These are phyloP conservation scores for Coemansia sp. DNA, from an alignment of 192 early-diverging fungal species.

Conservation along the genomic window DNA sequence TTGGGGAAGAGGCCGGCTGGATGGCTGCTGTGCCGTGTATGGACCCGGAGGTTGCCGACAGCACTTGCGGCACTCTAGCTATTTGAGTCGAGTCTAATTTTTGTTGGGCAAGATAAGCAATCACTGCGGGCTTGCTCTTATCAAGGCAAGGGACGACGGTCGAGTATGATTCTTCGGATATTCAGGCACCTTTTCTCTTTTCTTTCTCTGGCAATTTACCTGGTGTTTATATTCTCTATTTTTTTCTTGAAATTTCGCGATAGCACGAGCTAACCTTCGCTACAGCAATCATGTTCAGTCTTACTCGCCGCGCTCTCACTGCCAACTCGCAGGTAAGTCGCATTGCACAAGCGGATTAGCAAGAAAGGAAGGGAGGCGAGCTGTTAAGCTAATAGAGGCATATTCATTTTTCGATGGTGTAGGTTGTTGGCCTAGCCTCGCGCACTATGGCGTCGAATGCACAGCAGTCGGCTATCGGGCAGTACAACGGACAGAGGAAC, in stretches of 20 bases:
- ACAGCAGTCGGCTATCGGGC: slow-evolving; percentile 33
- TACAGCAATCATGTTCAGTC: slow-evolving; percentile 30
- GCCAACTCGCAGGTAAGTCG: slow-evolving; percentile 28
- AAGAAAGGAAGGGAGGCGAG: background rate
- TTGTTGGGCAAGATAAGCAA: slow-evolving; percentile 1
- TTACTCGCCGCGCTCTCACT: slow-evolving; percentile 30
- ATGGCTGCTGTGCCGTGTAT: background rate
- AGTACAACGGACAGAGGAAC: slow-evolving; percentile 47
- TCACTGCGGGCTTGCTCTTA: background rate
- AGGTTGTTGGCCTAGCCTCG: slow-evolving; percentile 17
- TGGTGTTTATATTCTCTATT: background rate
- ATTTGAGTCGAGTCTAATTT: background rate
- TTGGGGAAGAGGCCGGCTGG: background rate
- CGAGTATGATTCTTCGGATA: no score
- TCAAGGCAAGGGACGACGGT: slow-evolving; percentile 5
- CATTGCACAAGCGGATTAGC: background rate
- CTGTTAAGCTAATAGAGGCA: background rate
- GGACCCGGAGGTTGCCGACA: background rate
- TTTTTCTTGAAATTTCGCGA: background rate
- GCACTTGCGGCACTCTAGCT: background rate
- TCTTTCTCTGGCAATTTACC: background rate
- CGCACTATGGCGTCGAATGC: slow-evolving; percentile 47
- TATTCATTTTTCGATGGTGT: background rate
- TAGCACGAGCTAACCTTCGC: background rate
- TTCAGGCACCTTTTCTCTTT: background rate